phyloP scores from a whole-genome alignment of 73 alveolate genomes.

The Stentor roeselii region DNA sequence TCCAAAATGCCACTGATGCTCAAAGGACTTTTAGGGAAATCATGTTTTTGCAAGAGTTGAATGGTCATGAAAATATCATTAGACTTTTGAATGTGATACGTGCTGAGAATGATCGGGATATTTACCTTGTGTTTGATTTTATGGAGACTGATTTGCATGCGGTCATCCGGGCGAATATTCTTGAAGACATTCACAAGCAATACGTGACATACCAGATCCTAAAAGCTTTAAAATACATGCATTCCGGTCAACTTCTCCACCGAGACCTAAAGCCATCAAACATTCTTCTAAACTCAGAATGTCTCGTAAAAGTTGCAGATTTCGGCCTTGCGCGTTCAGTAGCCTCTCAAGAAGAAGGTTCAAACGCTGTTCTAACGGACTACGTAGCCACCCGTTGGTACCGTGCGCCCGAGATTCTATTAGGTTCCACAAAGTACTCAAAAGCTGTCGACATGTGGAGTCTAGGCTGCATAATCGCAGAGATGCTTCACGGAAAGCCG shows the following conservation, averaged over 20 bases:
- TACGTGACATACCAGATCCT: conserved; percentile 90
- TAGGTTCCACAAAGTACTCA: conserved; percentile 81
- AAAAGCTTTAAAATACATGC: conserved; percentile 93
- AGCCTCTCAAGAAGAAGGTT: conserved; percentile 61
- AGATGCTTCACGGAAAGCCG: conserved; percentile 77
- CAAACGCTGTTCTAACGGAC: conserved; percentile 75
- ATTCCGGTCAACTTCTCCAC: conserved; percentile 78
- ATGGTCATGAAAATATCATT: conserved; percentile 93
- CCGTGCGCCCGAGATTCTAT: conserved; percentile 88
- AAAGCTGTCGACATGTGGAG: conserved; percentile 97
- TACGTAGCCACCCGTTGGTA: conserved; percentile 89
- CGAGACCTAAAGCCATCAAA: conserved; percentile 89
- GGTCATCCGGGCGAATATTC: conserved; percentile 94
- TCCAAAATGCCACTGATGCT: conserved; percentile 97
- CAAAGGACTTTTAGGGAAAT: conserved; percentile 93
- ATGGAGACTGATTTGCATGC: conserved; percentile 99
- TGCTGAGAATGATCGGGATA: conserved; percentile 93
- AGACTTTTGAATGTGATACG: conserved; percentile 87
- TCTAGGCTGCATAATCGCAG: conserved; percentile 95
- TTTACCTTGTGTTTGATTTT: conserved; percentile 88
- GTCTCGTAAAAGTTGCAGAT: conserved; percentile 87
- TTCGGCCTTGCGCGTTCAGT: conserved; percentile 85
- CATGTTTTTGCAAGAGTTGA: conserved; percentile 74
- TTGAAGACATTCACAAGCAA: conserved; percentile 87
- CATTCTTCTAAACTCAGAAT: conserved; percentile 79